phyloP scores from a whole-genome alignment of 2,329 filamentous ascomycete species.

The Fusarium beomiforme region DNA sequence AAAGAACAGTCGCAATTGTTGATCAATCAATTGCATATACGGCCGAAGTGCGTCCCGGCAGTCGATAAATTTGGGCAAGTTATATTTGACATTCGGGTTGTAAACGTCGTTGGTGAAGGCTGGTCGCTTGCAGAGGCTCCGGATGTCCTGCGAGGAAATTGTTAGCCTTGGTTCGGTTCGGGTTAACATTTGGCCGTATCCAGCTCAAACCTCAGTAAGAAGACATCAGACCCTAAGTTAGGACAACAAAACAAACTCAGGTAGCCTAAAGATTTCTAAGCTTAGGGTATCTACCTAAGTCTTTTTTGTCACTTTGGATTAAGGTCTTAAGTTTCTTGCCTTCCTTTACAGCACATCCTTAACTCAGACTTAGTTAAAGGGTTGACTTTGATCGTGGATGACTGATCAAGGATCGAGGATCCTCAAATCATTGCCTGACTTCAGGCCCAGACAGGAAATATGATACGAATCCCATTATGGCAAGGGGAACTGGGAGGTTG shows the following conservation, averaged over 20 bases:
- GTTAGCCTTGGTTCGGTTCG: conserved; percentile 23
- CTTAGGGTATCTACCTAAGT: too few relatives aligned
- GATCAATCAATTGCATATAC: neutral
- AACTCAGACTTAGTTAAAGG: neutral
- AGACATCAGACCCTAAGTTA: too few relatives aligned
- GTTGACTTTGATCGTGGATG: neutral
- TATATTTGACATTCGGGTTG: neutral
- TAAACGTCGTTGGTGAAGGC: neutral
- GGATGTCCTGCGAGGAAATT: conserved; percentile 35
- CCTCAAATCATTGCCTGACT: neutral
- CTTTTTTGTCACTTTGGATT: too few relatives aligned
- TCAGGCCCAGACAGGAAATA: neutral
- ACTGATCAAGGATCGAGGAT: neutral
- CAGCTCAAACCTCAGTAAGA: neutral
- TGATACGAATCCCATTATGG: neutral
- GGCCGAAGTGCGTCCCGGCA: neutral
- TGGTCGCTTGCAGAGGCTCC: conserved; percentile 5
- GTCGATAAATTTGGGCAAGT: neutral
- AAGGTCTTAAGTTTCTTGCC: too few relatives aligned
- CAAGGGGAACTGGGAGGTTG: neutral
- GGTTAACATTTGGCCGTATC: conserved; percentile 20
- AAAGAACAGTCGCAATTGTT: neutral
- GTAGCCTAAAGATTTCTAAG: too few relatives aligned
- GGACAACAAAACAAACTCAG: too few relatives aligned
- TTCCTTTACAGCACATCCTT: too few relatives aligned